Evolutionary conservation across 2,329 filamentous ascomycete species (phyloP).

Genomic region (Mariannaea sp.): DNA sequence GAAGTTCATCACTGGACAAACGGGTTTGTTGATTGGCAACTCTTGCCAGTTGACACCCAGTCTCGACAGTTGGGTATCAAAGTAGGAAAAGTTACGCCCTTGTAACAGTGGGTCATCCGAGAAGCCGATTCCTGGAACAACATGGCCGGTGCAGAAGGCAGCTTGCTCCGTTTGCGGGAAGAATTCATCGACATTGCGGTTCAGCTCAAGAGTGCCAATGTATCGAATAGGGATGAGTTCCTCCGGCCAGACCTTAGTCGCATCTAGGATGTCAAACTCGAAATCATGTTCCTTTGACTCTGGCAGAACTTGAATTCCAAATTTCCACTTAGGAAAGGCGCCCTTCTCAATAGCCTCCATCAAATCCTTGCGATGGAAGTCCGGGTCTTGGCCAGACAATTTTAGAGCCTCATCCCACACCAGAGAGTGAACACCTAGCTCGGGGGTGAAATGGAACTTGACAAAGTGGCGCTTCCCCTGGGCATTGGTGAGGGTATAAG

Average conservation of each 20-base stretch:
- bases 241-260: constrained; percentile 86
- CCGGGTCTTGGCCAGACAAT: constrained; percentile 73
- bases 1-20: constrained; percentile 76
- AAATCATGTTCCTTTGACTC: constrained; percentile 76
- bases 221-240: constrained; percentile 75
- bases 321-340: constrained; percentile 76
- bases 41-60: constrained; percentile 75
- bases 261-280: constrained; percentile 84
- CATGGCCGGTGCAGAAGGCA: constrained; percentile 79
- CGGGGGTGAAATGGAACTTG: constrained; percentile 78
- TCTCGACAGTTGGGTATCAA: constrained; percentile 13
- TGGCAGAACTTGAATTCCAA: constrained; percentile 78
- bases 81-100: constrained; percentile 71
- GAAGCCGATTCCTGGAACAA: constrained; percentile 79
- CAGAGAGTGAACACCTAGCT: constrained; percentile 75
- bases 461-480: constrained; percentile 73
- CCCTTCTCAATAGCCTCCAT: constrained; percentile 74
- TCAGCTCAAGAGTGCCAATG: constrained; percentile 79
- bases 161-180: constrained; percentile 84
- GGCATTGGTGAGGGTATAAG: constrained; percentile 70
- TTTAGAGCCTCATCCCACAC: constrained; percentile 83
- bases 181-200: constrained; percentile 79
- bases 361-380: constrained; percentile 82
- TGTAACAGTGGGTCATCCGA: constrained; percentile 76
- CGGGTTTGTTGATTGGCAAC: constrained; percentile 75